These are phyloP conservation scores for Curvularia sp. DNA, from an alignment of 2,329 filamentous ascomycete species.

Conservation along the genomic window DNA sequence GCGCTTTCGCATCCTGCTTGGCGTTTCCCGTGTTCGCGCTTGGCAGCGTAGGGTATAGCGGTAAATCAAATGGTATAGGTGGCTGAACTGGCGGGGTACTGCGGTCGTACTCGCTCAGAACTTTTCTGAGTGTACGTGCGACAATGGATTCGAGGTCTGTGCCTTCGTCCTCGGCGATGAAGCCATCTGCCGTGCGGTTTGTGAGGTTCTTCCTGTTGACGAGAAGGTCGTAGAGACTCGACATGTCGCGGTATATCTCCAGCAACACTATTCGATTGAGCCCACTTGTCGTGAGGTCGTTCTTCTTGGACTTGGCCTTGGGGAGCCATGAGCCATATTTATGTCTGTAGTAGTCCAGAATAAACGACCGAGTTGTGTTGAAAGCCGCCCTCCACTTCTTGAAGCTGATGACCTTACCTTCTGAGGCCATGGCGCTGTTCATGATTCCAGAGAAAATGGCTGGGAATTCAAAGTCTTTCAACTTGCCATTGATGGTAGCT, in stretches of 20 bases:
- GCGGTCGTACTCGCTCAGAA: constrained; percentile 87
- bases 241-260: constrained; percentile 84
- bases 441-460: constrained; percentile 87
- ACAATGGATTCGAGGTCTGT: constrained; percentile 65
- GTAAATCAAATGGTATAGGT: constrained; percentile 88
- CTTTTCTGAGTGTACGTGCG: constrained; percentile 72
- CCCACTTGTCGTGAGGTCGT: constrained; percentile 82
- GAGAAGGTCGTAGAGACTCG: constrained; percentile 84
- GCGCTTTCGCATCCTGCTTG: constrained; percentile 77
- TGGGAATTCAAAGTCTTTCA: constrained; percentile 92
- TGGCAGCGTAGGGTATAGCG: constrained; percentile 74
- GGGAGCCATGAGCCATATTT: constrained; percentile 84
- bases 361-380: constrained; percentile 74
- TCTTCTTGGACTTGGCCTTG: constrained; percentile 90
- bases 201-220: constrained; percentile 82
- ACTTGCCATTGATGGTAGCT: constrained; percentile 70
- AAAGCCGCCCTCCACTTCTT: constrained; percentile 83
- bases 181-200: constrained; percentile 76
- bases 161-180: constrained; percentile 62
- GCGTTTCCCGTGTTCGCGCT: constrained; percentile 69
- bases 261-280: constrained; percentile 83
- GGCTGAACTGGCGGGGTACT: constrained; percentile 89
- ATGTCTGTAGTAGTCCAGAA: constrained; percentile 72
- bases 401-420: constrained; percentile 81
- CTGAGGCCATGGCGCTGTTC: constrained; percentile 77